Evolutionary conservation across 495 filamentous ascomycete genomes (phyloP), one percentile per base, ranked within the genome.

Genomic region (Ramalina intermedia): DNA sequence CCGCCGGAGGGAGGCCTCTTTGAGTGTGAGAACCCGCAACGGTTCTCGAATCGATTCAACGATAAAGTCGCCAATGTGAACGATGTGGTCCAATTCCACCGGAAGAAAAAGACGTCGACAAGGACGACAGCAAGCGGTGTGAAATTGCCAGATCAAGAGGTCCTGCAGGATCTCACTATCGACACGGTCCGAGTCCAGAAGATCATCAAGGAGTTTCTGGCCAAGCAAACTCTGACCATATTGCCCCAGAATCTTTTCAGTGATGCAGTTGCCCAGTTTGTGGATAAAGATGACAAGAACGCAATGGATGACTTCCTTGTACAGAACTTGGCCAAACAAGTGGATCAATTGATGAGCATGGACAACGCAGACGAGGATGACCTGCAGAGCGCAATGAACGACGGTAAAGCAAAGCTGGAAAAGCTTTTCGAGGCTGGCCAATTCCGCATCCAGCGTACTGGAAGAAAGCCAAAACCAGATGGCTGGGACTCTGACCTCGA

Each of bases 261-360:
- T 6, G 89, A 96, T 63, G 93, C 91, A 0, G 87, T 99, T 7
- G 79, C 79, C 47, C 85, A 93, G 52, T 99, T 89, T 61, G 86
- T 96, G 21, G 81, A 88, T 63, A 96, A 96, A 54, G 86, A 95
- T 56, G 91, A 99, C 64, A 93, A 87, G 54, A 79, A 91, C 54
- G 89, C 89, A 0, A 83, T 96, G 74, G 82, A 94, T 56, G 76
- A 75, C 55, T 96, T 96, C 56, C 84, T 96, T 21, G 78, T 78
- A 38, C 81, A 93, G 14, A 86, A 82, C 20, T 68, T 96, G 2
- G 70, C 76, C 13, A 78, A 70, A 50, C 87, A 94, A 56, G 68
- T 94, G 36, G 84, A 82, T 55, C 75, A 87, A 44, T 66, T 99
- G 42, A 64, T 84, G 61, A 48, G 66, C 0, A 60, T 87, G 11